These are phyloP conservation scores for Lizonia empirigonia DNA, from an alignment of 2,329 filamentous ascomycete genomes.

Conservation along the genomic window DNA sequence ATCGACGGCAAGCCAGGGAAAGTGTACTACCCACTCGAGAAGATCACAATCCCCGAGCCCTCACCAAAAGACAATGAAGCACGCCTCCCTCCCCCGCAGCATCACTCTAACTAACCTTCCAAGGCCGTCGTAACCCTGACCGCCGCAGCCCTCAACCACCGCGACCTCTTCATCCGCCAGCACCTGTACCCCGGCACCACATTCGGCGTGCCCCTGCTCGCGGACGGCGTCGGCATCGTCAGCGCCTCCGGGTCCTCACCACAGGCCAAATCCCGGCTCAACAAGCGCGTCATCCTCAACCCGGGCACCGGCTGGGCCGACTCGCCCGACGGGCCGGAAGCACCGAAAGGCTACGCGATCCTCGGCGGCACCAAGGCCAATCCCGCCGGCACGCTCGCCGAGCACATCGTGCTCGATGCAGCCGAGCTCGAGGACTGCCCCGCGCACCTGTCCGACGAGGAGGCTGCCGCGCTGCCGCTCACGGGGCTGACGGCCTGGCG, in stretches of 20 bases:
- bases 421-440: conserved; percentile 78
- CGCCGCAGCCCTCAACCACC: conserved; percentile 88
- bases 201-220: conserved; percentile 77
- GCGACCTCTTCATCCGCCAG: conserved; percentile 92
- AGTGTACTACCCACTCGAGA: conserved; percentile 75
- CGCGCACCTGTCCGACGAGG: conserved; percentile 69
- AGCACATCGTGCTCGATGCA: conserved; percentile 72
- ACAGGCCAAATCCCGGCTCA: conserved; percentile 61
- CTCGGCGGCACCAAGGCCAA: conserved; percentile 71
- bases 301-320: conserved; percentile 79
- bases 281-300: conserved; percentile 76
- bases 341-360: conserved; percentile 63
- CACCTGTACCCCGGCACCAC: conserved; percentile 86
- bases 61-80: conserved; percentile 42
- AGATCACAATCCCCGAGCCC: conserved; percentile 37
- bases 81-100: background rate
- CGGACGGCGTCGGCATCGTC: conserved; percentile 82
- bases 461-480: conserved; percentile 83
- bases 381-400: conserved; percentile 73
- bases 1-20: conserved; percentile 83
- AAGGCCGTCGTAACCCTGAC: conserved; percentile 78
- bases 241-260: conserved; percentile 66
- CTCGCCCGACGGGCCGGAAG: conserved; percentile 74
- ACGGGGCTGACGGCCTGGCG: conserved; percentile 89
- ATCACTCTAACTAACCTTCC: conserved; percentile 36